phyloP scores from a whole-genome alignment of 2,329 filamentous ascomycete genomes.

The Aspergillus sp. region DNA sequence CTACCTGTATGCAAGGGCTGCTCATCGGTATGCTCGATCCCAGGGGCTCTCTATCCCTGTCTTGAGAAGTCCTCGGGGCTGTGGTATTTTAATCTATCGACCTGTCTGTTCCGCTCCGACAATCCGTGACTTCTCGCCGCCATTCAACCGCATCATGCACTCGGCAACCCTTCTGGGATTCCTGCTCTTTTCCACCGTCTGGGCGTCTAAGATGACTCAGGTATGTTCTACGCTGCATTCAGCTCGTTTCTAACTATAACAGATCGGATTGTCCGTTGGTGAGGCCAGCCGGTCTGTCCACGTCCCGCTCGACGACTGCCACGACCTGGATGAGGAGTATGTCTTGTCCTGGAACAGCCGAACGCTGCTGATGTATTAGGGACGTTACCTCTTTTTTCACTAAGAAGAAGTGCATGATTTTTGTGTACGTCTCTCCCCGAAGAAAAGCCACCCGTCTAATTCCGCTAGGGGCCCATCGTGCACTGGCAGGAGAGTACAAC shows the following conservation, averaged over 20 bases:
- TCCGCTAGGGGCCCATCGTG: background rate
- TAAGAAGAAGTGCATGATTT: background rate
- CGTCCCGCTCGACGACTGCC: background rate
- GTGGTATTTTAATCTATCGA: too few species aligned
- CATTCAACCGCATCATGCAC: too few species aligned
- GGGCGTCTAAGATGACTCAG: too few species aligned
- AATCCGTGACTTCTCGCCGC: too few species aligned
- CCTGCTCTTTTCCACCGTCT: too few species aligned
- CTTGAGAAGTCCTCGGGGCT: too few species aligned
- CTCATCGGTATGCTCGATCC: too few species aligned
- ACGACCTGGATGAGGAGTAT: background rate
- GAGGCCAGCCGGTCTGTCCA: background rate
- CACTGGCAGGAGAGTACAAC: background rate
- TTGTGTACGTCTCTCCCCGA: background rate
- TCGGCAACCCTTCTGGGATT: too few species aligned
- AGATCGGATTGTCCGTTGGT: background rate
- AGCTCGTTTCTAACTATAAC: background rate
- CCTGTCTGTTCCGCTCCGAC: too few species aligned
- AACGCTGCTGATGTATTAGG: background rate
- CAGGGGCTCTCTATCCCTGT: too few species aligned
- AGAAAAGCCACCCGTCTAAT: background rate
- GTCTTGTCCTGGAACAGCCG: background rate
- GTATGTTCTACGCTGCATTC: too few species aligned
- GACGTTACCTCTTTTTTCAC: background rate
- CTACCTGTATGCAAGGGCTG: too few species aligned